A percentile compares a stretch with the other conserved stretches of the same genome.
Conservation (phyloP, 2,329 filamentous ascomycete genomes). For the Fusarium tricinctum region DNA sequence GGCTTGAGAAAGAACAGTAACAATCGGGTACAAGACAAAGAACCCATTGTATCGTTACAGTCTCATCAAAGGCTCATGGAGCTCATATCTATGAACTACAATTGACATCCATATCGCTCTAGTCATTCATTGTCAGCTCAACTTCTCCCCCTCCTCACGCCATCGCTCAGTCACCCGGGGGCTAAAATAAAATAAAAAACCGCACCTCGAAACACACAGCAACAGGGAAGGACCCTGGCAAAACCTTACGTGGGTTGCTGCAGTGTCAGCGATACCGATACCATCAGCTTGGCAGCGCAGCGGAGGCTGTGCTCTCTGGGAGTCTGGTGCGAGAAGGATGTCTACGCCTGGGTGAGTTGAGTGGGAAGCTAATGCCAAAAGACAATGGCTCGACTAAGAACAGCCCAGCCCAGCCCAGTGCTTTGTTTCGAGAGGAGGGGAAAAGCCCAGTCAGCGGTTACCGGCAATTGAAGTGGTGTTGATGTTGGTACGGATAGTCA, state of each 20-base stretch:
- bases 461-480: conserved; percentile 38
- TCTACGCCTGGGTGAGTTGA: not conserved
- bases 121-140: conserved; percentile 6
- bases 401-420: conserved; percentile 8
- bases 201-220: conserved; percentile 15
- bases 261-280: conserved; percentile 44
- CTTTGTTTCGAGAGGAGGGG: conserved; percentile 50
- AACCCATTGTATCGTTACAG: not conserved
- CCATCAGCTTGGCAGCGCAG: conserved; percentile 44
- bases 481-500: not conserved
- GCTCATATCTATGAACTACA: not conserved
- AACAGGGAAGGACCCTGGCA: conserved; percentile 42
- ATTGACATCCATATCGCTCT: not conserved
- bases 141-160: conserved; percentile 16
- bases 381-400: conserved; percentile 31
- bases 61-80: not conserved
- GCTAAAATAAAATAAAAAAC: conserved; percentile 16
- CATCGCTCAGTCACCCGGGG: conserved; percentile 18
- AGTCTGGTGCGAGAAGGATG: conserved; percentile 9
- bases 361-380: conserved; percentile 22
- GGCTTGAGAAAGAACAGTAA: not conserved
- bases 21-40: not conserved
- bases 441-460: conserved; percentile 17
- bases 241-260: conserved; percentile 41
- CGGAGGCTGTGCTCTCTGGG: conserved; percentile 45